Evolutionary conservation across 768 basidiomycete species (phyloP).

Genomic region (Termitomyces sp.): DNA sequence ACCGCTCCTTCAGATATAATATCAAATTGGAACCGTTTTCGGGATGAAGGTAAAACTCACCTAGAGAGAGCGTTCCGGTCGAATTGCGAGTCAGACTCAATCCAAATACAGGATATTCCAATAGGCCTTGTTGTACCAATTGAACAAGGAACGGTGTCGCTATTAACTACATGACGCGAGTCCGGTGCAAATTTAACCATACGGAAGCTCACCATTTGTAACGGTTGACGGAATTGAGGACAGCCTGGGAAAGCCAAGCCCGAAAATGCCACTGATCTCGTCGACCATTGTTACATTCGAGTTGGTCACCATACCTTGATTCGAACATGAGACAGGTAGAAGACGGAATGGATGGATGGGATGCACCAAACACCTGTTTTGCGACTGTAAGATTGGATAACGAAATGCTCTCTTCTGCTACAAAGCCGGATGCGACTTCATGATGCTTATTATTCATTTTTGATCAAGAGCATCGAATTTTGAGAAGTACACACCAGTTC

Average conservation of each 20-base stretch:
- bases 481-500: slow-evolving; percentile 45
- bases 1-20: slow-evolving; percentile 52
- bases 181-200: neutral
- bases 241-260: slow-evolving; percentile 71
- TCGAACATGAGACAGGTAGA: neutral
- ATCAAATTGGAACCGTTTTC: neutral
- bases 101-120: slow-evolving; percentile 78
- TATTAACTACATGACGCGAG: slow-evolving; percentile 20
- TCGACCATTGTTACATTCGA: slow-evolving; percentile 61
- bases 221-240: slow-evolving; percentile 48
- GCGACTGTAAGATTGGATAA: slow-evolving; percentile 56
- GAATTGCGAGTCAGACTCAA: slow-evolving; percentile 55
- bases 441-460: neutral
- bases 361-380: slow-evolving; percentile 65
- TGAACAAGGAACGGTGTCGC: slow-evolving; percentile 65
- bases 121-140: slow-evolving; percentile 55
- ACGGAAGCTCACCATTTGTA: slow-evolving; percentile 37
- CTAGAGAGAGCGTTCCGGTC: slow-evolving; percentile 61
- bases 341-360: neutral
- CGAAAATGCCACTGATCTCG: slow-evolving; percentile 66
- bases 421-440: slow-evolving; percentile 62
- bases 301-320: slow-evolving; percentile 51
- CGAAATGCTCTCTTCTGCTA: slow-evolving; percentile 59
- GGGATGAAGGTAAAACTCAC: slow-evolving; percentile 29
- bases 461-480: neutral